Conservation (phyloP, 371 early-diverging fungal species). For the Encephalitozoon romaleae region DNA sequence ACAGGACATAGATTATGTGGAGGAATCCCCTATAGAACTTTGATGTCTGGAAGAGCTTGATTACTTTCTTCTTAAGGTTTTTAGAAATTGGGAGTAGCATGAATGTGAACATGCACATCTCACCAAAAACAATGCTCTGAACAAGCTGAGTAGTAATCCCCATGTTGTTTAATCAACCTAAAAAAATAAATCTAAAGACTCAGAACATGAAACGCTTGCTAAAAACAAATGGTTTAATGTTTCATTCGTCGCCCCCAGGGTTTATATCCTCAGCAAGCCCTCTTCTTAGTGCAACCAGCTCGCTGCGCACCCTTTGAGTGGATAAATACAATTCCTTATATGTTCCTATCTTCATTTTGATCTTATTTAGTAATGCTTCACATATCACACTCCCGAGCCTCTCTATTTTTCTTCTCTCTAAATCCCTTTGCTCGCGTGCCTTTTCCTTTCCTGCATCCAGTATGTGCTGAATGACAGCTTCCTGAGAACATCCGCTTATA, state of each 20-base stretch:
- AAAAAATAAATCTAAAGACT: neutral
- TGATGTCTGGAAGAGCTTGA: neutral
- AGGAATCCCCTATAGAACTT: neutral
- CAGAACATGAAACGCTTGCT: neutral
- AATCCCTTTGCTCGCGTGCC: constrained; percentile 39
- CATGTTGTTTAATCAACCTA: neutral
- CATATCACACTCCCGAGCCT: constrained; percentile 44
- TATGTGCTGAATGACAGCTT: neutral
- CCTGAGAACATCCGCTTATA: neutral
- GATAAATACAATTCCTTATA: constrained; percentile 40
- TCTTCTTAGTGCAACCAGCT: constrained; percentile 24
- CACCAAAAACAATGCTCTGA: constrained; percentile 11
- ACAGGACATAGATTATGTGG: constrained; percentile 37
- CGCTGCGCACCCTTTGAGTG: constrained; percentile 50
- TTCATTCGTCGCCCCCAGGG: neutral
- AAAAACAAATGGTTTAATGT: neutral
- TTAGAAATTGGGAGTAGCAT: constrained; percentile 26
- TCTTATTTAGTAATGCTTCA: constrained; percentile 52
- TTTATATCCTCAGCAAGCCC: neutral
- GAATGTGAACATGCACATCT: constrained; percentile 25
- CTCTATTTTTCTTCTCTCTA: constrained; percentile 55
- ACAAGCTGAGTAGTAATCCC: constrained; percentile 25
- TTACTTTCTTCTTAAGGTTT: constrained; percentile 6
- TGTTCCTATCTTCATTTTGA: constrained; percentile 50
- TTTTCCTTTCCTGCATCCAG: constrained; percentile 59